These are phyloP conservation scores for Pythium rhizo-oryzae DNA, from an alignment of 352 stramenopile species.

Conservation along the genomic window DNA sequence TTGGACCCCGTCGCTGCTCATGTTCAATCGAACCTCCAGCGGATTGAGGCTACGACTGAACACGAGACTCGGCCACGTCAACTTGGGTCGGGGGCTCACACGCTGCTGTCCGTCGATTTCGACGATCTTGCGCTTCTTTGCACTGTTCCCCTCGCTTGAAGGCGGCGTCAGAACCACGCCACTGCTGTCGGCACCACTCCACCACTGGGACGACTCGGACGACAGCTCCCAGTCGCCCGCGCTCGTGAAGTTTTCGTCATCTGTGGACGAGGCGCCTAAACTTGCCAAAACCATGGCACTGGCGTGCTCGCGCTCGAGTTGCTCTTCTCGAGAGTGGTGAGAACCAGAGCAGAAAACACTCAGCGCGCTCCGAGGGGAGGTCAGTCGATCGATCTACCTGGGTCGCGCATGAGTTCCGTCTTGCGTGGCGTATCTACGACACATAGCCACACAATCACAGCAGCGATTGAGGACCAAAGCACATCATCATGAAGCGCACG, in stretches of 20 bases:
- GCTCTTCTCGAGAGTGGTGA: conserved; percentile 11
- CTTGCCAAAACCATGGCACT: conserved; percentile 29
- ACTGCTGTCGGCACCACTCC: conserved; percentile 4
- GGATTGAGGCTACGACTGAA: conserved; percentile 41
- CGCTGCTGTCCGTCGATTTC: neutral
- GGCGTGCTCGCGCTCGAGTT: conserved; percentile 16
- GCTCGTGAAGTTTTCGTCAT: conserved; percentile 5
- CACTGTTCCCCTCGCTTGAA: neutral
- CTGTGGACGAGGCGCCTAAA: conserved; percentile 13
- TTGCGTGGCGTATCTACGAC: neutral
- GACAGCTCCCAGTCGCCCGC: conserved; percentile 7
- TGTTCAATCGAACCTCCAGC: conserved; percentile 55
- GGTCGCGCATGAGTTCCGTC: neutral
- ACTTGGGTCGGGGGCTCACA: neutral
- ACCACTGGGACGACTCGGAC: conserved; percentile 20
- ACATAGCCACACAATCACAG: neutral
- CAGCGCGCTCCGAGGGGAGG: neutral
- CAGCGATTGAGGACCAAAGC: neutral
- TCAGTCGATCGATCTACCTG: conserved; percentile 12
- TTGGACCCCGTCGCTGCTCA: conserved; percentile 13
- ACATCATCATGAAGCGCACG: conserved; percentile 7
- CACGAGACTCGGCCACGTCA: conserved; percentile 28
- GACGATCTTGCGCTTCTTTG: conserved; percentile 18
- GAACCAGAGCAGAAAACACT: neutral
- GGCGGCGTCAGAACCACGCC: neutral